These are phyloP conservation scores for Salvia sclarea DNA, from an alignment of 305 asterid genomes.

Conservation along the genomic window DNA sequence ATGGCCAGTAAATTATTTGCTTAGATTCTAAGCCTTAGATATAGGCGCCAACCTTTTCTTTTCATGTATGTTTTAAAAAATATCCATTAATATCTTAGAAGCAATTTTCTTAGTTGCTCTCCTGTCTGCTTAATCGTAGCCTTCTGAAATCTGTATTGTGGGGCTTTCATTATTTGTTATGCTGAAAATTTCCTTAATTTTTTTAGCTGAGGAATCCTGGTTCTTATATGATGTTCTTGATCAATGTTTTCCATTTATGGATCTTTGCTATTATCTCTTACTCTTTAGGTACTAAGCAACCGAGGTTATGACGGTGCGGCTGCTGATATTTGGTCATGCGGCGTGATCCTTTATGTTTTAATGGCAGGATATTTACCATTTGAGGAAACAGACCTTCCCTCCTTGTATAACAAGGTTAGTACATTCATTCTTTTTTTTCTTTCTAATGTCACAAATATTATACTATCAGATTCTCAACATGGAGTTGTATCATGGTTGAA, in stretches of 20 bases:
- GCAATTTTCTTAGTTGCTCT: neutral
- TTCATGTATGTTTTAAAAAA: neutral
- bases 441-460: neutral
- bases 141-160: neutral
- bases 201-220: constrained; percentile 16
- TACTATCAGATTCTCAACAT: neutral
- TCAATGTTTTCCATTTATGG: constrained; percentile 16
- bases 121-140: neutral
- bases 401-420: constrained; percentile 73
- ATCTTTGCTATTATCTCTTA: constrained; percentile 28
- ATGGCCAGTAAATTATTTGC: neutral
- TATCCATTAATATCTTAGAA: constrained; percentile 6
- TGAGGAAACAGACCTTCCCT: constrained; percentile 70
- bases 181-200: constrained; percentile 7
- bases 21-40: no score
- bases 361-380: constrained; percentile 93
- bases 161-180: constrained; percentile 26
- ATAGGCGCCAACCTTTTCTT: no score
- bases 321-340: constrained; percentile 98
- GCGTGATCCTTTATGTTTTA: constrained; percentile 85
- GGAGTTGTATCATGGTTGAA: constrained; percentile 9
- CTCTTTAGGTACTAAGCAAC: constrained; percentile 66
- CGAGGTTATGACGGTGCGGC: constrained; percentile 96
- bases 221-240: constrained; percentile 21
- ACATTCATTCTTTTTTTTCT: constrained; percentile 24